Conservation (phyloP, 805 yeast species). For the Barnettozyma pratensis region DNA sequence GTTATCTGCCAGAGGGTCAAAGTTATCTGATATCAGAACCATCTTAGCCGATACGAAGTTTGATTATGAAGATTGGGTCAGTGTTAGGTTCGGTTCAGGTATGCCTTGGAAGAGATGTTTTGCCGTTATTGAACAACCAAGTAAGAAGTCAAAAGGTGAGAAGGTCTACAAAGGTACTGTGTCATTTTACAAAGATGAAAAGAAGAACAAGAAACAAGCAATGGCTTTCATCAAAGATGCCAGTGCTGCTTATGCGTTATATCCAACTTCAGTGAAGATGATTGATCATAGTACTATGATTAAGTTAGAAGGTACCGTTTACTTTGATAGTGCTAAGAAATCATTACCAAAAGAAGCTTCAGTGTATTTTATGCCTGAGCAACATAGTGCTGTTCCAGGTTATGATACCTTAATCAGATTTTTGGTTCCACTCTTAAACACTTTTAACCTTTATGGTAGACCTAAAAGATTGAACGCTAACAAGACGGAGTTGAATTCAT, state of each 20-base stretch:
- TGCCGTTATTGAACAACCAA: slow-evolving; percentile 78
- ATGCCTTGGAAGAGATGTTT: slow-evolving; percentile 97
- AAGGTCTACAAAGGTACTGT: slow-evolving; percentile 31
- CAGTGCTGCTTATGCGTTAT: slow-evolving; percentile 77
- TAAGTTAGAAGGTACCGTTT: slow-evolving; percentile 79
- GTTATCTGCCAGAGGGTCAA: slow-evolving; percentile 84
- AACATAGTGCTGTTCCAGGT: slow-evolving; percentile 78
- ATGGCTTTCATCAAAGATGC: slow-evolving; percentile 78
- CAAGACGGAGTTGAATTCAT: slow-evolving; percentile 54
- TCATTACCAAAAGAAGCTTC: slow-evolving; percentile 50
- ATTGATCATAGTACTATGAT: slow-evolving; percentile 86
- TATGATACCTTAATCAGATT: slow-evolving; percentile 82
- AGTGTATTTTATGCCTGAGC: slow-evolving; percentile 77
- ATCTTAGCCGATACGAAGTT: slow-evolving; percentile 80
- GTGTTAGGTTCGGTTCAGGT: slow-evolving; percentile 93
- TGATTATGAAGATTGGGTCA: slow-evolving; percentile 89
- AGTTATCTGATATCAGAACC: slow-evolving; percentile 80
- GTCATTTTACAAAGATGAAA: slow-evolving; percentile 77
- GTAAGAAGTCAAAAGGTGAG: slow-evolving; percentile 40
- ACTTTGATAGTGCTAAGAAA: slow-evolving; percentile 45
- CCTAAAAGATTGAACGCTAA: slow-evolving; percentile 70
- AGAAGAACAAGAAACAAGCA: slow-evolving; percentile 62
- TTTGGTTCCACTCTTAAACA: slow-evolving; percentile 68
- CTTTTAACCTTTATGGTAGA: slow-evolving; percentile 76
- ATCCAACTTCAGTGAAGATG: slow-evolving; percentile 77